Evolutionary conservation across 805 yeast genomes (phyloP).

Genomic region (Candida adriatica): DNA sequence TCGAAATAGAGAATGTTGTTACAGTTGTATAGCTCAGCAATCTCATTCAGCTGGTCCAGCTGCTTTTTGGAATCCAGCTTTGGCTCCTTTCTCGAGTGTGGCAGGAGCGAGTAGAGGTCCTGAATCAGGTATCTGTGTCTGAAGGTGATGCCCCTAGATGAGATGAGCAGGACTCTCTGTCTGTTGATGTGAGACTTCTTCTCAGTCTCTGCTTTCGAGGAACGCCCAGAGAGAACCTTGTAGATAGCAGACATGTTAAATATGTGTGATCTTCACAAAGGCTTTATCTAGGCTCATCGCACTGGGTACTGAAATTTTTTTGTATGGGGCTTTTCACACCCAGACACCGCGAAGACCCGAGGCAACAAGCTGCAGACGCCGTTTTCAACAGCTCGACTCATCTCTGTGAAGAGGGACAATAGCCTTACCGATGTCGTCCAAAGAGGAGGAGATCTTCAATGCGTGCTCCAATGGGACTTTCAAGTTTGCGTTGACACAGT

Average conservation of each 20-base stretch:
- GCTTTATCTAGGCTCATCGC: constrained; percentile 5
- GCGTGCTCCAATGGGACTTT: constrained; percentile 49
- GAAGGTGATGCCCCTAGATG: constrained; percentile 91
- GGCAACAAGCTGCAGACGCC: neutral
- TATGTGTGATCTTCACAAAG: neutral
- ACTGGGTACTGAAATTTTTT: constrained; percentile 6
- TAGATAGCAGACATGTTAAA: constrained; percentile 67
- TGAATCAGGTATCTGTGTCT: constrained; percentile 92
- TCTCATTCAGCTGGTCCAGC: constrained; percentile 82
- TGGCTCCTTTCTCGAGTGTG: constrained; percentile 95
- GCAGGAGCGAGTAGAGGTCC: constrained; percentile 73
- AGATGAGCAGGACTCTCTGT: constrained; percentile 81
- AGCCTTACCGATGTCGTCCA: neutral
- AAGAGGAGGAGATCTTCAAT: constrained; percentile 21
- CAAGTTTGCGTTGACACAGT: constrained; percentile 42
- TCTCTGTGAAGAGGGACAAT: too few relatives aligned
- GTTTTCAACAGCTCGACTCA: too few relatives aligned
- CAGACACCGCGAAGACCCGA: constrained; percentile 3
- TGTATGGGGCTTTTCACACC: constrained; percentile 3
- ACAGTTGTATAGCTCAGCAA: constrained; percentile 95
- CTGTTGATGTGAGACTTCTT: constrained; percentile 64
- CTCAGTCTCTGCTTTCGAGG: constrained; percentile 27
- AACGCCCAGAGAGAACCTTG: constrained; percentile 54
- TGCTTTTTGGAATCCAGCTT: constrained; percentile 91
- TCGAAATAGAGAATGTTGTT: constrained; percentile 92